Evolutionary conservation across 2,329 filamentous ascomycete species (phyloP).

Genomic region (Mariannaea elegans): DNA sequence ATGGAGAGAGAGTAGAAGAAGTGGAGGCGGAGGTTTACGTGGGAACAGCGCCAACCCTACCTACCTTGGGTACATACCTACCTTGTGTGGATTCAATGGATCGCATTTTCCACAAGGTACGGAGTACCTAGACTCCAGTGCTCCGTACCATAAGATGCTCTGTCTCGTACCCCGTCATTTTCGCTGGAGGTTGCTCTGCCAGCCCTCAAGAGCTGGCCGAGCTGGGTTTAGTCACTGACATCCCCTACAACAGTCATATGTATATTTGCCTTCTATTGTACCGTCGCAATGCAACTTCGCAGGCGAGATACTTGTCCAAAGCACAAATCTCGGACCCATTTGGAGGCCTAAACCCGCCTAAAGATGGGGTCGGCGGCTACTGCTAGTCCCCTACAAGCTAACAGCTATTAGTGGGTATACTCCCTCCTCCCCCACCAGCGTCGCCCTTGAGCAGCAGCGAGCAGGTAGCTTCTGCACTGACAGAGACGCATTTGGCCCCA

Average conservation of each 20-base stretch:
- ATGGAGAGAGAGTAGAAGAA: constrained; percentile 34
- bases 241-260: too few species aligned
- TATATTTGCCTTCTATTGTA: not conserved
- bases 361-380: constrained; percentile 38
- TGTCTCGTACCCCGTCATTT: too few species aligned
- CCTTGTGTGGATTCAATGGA: constrained; percentile 15
- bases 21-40: constrained; percentile 20
- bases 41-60: constrained; percentile 16
- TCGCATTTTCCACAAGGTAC: not conserved
- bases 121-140: too few species aligned
- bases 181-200: constrained; percentile 5
- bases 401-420: constrained; percentile 32
- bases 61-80: constrained; percentile 7
- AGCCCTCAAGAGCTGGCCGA: not conserved
- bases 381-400: constrained; percentile 23
- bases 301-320: constrained; percentile 1
- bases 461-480: constrained; percentile 8
- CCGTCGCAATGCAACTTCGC: not conserved
- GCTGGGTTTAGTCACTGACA: constrained; percentile 5
- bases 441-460: constrained; percentile 12
- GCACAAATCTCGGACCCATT: constrained; percentile 6
- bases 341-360: constrained; percentile 30
- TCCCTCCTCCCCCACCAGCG: constrained; percentile 27
- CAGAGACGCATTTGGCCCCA: constrained; percentile 9
- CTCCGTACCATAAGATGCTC: too few species aligned